Evolutionary conservation across 2,329 filamentous ascomycete species (phyloP).

Genomic region (Penicillium brasilianum): DNA sequence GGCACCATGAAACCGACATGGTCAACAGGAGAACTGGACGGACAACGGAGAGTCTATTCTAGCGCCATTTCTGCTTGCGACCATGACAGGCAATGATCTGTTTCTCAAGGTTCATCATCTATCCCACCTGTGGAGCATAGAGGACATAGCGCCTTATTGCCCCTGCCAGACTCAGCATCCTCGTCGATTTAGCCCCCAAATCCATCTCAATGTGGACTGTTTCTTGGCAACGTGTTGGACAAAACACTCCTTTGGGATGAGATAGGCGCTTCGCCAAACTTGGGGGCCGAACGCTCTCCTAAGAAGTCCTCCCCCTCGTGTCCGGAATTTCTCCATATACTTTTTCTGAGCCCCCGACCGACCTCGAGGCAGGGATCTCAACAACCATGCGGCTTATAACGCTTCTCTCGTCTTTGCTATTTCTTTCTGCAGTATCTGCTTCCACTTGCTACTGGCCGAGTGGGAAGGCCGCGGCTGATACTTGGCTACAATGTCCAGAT

Average conservation of each 20-base stretch:
- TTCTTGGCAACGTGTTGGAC: not conserved
- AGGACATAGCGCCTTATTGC: not conserved
- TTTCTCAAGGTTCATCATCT: not conserved
- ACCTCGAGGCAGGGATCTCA: not conserved
- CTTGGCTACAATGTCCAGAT: constrained; percentile 15
- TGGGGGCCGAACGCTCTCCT: not conserved
- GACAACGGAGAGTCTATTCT: not conserved
- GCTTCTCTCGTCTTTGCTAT: not conserved
- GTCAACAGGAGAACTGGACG: not conserved
- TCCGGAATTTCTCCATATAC: not conserved
- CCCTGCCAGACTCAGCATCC: not conserved
- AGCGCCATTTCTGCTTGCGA: not conserved
- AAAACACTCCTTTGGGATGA: not conserved
- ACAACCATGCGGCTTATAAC: not conserved
- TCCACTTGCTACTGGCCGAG: constrained; percentile 5
- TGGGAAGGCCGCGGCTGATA: constrained; percentile 4
- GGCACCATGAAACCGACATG: too few relatives aligned
- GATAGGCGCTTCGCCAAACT: not conserved
- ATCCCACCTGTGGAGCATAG: not conserved
- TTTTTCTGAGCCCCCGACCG: not conserved
- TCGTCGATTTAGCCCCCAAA: not conserved
- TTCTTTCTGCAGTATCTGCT: not conserved
- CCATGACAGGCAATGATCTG: constrained; percentile 1
- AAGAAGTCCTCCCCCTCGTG: not conserved
- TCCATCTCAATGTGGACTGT: not conserved